Percentiles rank a stretch among this genome's conserved stretches.
Conservation (phyloP, 202 grass and related monocot species). For the Elaeis oleifera region DNA sequence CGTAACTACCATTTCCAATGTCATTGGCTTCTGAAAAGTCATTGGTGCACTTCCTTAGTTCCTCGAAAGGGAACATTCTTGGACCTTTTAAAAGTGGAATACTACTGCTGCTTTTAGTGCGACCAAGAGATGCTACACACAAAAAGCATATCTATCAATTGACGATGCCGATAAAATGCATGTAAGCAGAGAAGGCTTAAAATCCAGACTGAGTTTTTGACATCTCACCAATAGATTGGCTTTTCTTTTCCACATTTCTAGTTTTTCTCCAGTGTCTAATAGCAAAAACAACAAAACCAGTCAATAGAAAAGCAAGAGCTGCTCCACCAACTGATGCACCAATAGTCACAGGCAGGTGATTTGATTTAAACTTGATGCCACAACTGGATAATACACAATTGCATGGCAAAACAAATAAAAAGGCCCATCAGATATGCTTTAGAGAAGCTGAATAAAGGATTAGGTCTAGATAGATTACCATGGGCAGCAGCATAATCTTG, state of each 20-base stretch:
- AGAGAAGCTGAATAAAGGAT: not conserved
- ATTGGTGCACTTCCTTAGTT: constrained; percentile 66
- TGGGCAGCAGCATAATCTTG: constrained; percentile 29
- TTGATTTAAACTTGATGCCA: constrained; percentile 18
- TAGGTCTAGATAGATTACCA: constrained; percentile 34
- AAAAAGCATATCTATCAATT: not conserved
- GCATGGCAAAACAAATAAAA: not conserved
- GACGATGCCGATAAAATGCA: not conserved
- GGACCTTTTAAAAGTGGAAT: constrained; percentile 62
- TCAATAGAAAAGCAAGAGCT: constrained; percentile 26
- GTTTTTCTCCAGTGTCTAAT: constrained; percentile 32
- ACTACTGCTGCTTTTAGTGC: constrained; percentile 41
- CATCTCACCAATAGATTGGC: constrained; percentile 46
- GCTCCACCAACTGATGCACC: constrained; percentile 50
- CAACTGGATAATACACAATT: not conserved
- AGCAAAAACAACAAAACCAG: constrained; percentile 26
- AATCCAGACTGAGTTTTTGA: constrained; percentile 1
- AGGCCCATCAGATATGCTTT: not conserved
- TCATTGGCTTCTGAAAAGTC: constrained; percentile 62
- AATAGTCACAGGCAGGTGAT: constrained; percentile 38
- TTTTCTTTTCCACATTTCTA: constrained; percentile 35
- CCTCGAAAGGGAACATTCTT: constrained; percentile 54
- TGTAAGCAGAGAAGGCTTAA: constrained; percentile 1
- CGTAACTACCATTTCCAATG: constrained; percentile 71
- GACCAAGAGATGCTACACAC: constrained; percentile 45